Percentiles rank a stretch among this genome's conserved stretches.
phyloP scores from a whole-genome alignment of 2,329 filamentous ascomycete genomes.

The Aspergillus caelatus region DNA sequence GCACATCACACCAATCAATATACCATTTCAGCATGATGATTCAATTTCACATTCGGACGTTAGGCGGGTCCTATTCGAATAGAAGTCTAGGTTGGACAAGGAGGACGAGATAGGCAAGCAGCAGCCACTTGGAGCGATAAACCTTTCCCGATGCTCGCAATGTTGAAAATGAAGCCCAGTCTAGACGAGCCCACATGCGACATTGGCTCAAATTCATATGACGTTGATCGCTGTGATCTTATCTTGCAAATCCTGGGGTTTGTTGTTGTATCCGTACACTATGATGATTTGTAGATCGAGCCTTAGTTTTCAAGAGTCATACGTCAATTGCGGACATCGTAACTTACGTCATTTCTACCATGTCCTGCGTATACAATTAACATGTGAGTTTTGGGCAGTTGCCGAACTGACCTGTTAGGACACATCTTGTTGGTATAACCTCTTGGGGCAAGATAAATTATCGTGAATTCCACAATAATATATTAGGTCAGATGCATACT shows the following conservation, averaged over 20 bases:
- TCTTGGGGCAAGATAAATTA: background rate
- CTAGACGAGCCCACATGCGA: background rate
- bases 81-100: background rate
- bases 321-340: background rate
- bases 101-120: background rate
- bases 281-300: background rate
- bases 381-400: background rate
- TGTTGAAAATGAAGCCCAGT: background rate
- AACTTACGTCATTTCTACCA: background rate
- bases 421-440: no score
- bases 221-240: background rate
- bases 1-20: slow-evolving; percentile 41
- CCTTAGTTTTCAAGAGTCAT: background rate
- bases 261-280: background rate
- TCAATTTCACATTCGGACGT: background rate
- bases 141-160: background rate
- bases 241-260: background rate
- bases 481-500: background rate
- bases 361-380: background rate
- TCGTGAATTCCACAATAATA: background rate
- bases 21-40: slow-evolving; percentile 31
- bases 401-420: background rate
- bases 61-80: background rate
- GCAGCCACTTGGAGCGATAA: background rate
- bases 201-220: background rate